phyloP scores from a whole-genome alignment of 2,329 filamentous ascomycete genomes.

The Waltergamsia citrina region DNA sequence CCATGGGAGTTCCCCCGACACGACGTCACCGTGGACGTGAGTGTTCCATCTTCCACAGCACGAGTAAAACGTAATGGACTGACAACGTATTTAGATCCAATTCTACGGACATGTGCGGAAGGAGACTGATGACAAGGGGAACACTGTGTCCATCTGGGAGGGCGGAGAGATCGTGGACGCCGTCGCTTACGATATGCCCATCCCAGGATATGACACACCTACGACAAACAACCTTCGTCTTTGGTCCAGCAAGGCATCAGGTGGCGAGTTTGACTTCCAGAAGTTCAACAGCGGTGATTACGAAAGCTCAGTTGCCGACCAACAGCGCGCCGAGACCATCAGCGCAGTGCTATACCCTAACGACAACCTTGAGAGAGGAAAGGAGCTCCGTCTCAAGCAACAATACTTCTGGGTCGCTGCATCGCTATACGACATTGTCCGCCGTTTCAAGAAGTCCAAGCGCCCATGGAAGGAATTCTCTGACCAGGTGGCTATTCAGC shows the following conservation, averaged over 20 bases:
- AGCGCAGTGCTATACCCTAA: slow-evolving; percentile 96
- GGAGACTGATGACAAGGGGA: slow-evolving; percentile 65
- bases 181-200: slow-evolving; percentile 85
- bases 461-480: slow-evolving; percentile 86
- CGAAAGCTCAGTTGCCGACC: slow-evolving; percentile 94
- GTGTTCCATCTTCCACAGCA: no score
- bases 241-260: slow-evolving; percentile 96
- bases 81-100: slow-evolving; percentile 57
- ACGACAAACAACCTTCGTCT: slow-evolving; percentile 95
- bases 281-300: slow-evolving; percentile 99
- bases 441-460: slow-evolving; percentile 95
- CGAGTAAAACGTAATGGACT: not conserved
- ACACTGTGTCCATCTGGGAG: slow-evolving; percentile 70
- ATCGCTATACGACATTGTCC: slow-evolving; percentile 90
- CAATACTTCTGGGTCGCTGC: slow-evolving; percentile 99
- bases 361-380: slow-evolving; percentile 91
- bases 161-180: slow-evolving; percentile 88
- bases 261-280: slow-evolving; percentile 97
- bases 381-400: slow-evolving; percentile 95
- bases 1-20: slow-evolving; percentile 97
- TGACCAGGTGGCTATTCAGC: slow-evolving; percentile 91
- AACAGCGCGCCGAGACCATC: slow-evolving; percentile 98
- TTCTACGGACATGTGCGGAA: slow-evolving; percentile 86
- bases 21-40: slow-evolving; percentile 82
- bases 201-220: slow-evolving; percentile 81